Evolutionary conservation across 768 basidiomycete species (phyloP), one percentile per base, ranked within the genome.

Genomic region (Auriscalpium microsporum): DNA sequence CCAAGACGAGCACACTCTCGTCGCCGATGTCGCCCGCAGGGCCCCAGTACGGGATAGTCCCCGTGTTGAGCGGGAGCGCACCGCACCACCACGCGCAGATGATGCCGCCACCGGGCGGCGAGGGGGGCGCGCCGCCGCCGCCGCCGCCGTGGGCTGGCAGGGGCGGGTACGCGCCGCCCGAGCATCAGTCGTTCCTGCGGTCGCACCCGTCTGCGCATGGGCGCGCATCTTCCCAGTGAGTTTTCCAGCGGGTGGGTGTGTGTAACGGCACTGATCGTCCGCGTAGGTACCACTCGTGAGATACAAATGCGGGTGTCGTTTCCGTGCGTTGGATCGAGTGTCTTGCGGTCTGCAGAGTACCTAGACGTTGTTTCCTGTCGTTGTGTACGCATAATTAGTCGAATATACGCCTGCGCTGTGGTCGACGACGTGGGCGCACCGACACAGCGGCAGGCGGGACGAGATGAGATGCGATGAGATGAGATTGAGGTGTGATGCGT

Each of bases 141-240:
- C 52, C 38, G 17, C 36, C 51, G 1, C 42, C 56, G n/a, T 48
- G 45, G 36, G 17, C 48, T 13, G 53, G 52, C 35, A 54, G 64
- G 21, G 42, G 58, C 10, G 54, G 48, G 10, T 61, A 63, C 45
- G 19, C 35, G 14, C 28, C 28, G 28, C 28, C 55, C 9, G 67
- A 72, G 45, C 75, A 76, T 34, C 78, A 77, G 56, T 77, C 76
- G 19, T 79, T 78, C 60, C 70, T 78, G 64, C 70, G 76, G 16
- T 73, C 76, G 45, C 76, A 76, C 54, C 57, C 64, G 44, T 69
- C 73, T 33, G 69, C 68, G 50, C 73, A 72, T 50, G 70, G 67
- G 9, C 70, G 68, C 10, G 67, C 69, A 6, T 72, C 72, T 9
- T 71, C 72, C 3, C 64, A 63, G 34, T 67, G 60, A 64, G 57